Evolutionary conservation across 140 eudicot genomes (phyloP).

Genomic region (Bidens hawaiensis): DNA sequence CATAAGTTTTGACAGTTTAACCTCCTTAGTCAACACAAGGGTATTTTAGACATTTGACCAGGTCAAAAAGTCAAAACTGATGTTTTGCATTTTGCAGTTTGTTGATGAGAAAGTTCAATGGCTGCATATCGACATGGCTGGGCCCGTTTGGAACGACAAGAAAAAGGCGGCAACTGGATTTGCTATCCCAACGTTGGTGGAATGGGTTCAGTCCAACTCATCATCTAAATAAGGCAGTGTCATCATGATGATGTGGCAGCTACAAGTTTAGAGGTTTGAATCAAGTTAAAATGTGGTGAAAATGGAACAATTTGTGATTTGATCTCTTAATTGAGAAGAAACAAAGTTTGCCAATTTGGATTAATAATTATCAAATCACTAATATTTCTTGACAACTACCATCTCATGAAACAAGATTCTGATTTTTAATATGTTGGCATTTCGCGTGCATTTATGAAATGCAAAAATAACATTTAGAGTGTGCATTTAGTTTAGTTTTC

Average conservation of each 20-base stretch:
- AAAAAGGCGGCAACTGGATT: constrained; percentile 81
- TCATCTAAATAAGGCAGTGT: constrained; percentile 12
- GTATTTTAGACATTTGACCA: constrained; percentile 4
- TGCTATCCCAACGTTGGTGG: constrained; percentile 76
- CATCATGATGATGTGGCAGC: not conserved
- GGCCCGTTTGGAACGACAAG: constrained; percentile 90
- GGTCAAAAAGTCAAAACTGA: not conserved
- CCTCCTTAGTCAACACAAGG: not conserved
- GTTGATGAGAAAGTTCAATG: constrained; percentile 93
- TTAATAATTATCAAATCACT: not conserved
- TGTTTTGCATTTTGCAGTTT: constrained; percentile 55
- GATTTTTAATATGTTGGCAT: too few species aligned
- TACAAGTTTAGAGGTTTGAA: not conserved
- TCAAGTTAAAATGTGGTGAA: not conserved
- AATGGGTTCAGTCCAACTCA: constrained; percentile 85
- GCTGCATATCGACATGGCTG: constrained; percentile 95
- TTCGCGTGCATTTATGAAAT: not conserved
- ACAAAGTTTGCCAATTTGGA: not conserved
- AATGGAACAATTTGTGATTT: constrained; percentile 1
- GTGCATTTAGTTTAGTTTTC: too few species aligned
- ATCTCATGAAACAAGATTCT: not conserved
- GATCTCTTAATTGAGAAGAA: not conserved
- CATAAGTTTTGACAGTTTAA: not conserved
- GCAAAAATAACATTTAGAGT: too few species aligned
- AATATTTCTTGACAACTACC: not conserved